Base-by-base conservation (phyloP, 2,329 filamentous ascomycete genomes). In the Myriosclerotinia duriaeana region DNA sequence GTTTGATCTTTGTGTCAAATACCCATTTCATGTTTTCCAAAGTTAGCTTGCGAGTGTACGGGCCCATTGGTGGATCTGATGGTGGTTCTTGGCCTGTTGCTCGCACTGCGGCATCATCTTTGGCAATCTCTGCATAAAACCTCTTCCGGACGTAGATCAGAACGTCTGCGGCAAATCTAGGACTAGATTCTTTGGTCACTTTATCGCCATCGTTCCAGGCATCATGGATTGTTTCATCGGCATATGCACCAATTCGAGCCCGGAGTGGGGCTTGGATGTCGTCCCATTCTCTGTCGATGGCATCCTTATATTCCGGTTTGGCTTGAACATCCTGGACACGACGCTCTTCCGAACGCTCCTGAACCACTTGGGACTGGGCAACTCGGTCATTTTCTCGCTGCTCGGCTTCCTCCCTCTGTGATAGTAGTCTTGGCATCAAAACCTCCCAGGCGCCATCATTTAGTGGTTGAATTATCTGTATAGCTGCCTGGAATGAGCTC, bases 1-100 rank as follows among this genome's bases (percentile, higher is more conserved):
- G 86, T 73, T 87, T 91, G 74, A 95, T 83, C 76, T 92, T 93
- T 71, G 85, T 85, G 73, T 93, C 90, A 75, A 90, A 93, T 40
- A 93, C 80, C 87, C 89, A 94, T 77, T 90, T 93, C 90, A 95
- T 93, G 74, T 93, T 92, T 74, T 94, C 91, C 71, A 95, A 78
- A 1, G 88, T 90, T 63, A 94, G 80, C 74, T 83, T 88, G 75
- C 85, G 82, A 36, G 83, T 86, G 71, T 82, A 84, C 8, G 85
- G 81, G 0, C 82, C 84, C 69, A 83, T 79, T 2, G 80, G 78
- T 9, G 83, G 81, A 69, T 89, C 85, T 12, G 75, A 65, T 38
- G 77, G 72, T 5, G 80, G 80, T 65, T 79, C 70, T 69, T 77
- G 78, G 44, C 84, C 81, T 63, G 82, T 79, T 50, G 80, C 80